Evolutionary conservation across 495 filamentous ascomycete genomes (phyloP).

Genomic region (Neurospora sp.): DNA sequence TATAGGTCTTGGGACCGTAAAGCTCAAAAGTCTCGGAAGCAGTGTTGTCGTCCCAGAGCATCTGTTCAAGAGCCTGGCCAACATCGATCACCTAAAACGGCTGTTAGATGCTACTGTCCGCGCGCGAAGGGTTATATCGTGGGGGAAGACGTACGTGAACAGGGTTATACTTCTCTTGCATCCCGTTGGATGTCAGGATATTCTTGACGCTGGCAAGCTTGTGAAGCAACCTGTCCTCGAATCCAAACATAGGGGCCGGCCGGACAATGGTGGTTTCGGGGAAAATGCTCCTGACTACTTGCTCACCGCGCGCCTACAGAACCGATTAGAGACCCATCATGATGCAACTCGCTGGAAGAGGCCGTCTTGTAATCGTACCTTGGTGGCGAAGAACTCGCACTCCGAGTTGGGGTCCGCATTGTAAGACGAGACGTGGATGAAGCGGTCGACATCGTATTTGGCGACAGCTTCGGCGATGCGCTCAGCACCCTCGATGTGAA

Average conservation of each 20-base stretch:
- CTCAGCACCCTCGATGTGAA: slow-evolving; percentile 89
- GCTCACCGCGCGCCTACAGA: slow-evolving; percentile 64
- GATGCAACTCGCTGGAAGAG: neutral
- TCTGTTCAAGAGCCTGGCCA: slow-evolving; percentile 72
- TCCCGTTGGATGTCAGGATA: slow-evolving; percentile 79
- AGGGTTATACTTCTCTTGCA: slow-evolving; percentile 85
- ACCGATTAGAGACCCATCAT: slow-evolving; percentile 2
- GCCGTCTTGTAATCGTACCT: slow-evolving; percentile 41
- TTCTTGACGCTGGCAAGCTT: slow-evolving; percentile 69
- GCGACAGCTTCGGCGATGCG: slow-evolving; percentile 92
- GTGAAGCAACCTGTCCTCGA: slow-evolving; percentile 85
- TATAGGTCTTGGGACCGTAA: slow-evolving; percentile 88
- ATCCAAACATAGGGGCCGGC: slow-evolving; percentile 87
- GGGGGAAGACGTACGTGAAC: slow-evolving; percentile 59
- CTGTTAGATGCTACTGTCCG: slow-evolving; percentile 10
- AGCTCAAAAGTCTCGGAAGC: slow-evolving; percentile 89
- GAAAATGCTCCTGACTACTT: slow-evolving; percentile 79
- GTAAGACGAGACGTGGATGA: slow-evolving; percentile 92
- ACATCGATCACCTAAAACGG: slow-evolving; percentile 67
- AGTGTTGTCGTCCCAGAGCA: slow-evolving; percentile 83
- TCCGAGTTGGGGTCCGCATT: slow-evolving; percentile 73
- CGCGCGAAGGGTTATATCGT: neutral
- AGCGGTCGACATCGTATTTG: slow-evolving; percentile 97
- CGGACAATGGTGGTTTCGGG: slow-evolving; percentile 97
- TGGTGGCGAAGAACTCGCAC: slow-evolving; percentile 82